phyloP scores from a whole-genome alignment of 441 rosid species.

The Erysimum cheiri region DNA sequence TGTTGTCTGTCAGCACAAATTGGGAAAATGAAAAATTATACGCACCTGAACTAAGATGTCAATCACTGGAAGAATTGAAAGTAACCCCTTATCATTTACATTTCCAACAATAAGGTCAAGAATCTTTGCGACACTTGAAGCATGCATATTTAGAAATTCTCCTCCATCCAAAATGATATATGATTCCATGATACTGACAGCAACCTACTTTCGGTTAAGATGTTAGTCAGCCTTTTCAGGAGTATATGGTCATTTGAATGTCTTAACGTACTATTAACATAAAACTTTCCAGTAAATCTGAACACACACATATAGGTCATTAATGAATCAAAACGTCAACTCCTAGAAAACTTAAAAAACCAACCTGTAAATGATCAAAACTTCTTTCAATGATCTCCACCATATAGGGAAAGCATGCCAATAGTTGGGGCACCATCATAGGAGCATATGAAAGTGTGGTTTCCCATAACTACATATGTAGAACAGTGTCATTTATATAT shows the following conservation, averaged over 20 bases:
- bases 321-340: slow-evolving; percentile 20
- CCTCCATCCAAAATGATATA: slow-evolving; percentile 86
- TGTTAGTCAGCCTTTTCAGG: slow-evolving; percentile 21
- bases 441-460: slow-evolving; percentile 93
- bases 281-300: slow-evolving; percentile 14
- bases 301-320: slow-evolving; percentile 6
- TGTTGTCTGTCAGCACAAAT: slow-evolving; percentile 13
- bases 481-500: slow-evolving; percentile 29
- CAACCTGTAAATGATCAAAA: slow-evolving; percentile 95
- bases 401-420: slow-evolving; percentile 79
- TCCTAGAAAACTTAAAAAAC: slow-evolving; percentile 24
- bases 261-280: slow-evolving; percentile 20
- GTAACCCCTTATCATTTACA: slow-evolving; percentile 88
- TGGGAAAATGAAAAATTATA: slow-evolving; percentile 24
- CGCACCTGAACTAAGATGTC: slow-evolving; percentile 91
- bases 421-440: slow-evolving; percentile 84
- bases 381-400: slow-evolving; percentile 89
- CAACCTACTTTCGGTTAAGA: slow-evolving; percentile 63
- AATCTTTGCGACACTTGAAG: slow-evolving; percentile 83
- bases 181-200: slow-evolving; percentile 80
- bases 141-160: slow-evolving; percentile 81
- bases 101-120: slow-evolving; percentile 95
- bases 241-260: slow-evolving; percentile 21
- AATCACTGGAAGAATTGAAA: slow-evolving; percentile 82
- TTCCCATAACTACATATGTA: slow-evolving; percentile 91